Conservation (phyloP, 345 rosid species). For the Noccaea bulbosa region DNA sequence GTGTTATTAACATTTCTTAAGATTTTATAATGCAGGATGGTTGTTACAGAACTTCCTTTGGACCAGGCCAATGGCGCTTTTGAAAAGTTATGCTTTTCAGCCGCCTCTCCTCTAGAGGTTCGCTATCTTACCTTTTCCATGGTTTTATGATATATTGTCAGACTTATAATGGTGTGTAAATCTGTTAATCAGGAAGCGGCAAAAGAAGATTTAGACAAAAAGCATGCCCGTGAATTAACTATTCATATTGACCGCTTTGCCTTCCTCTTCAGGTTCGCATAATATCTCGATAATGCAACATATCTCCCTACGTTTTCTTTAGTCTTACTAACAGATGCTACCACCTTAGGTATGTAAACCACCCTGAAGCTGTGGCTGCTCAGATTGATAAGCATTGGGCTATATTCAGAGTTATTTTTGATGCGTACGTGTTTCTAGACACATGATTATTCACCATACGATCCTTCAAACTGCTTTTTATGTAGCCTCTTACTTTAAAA, state of each 20-base stretch:
- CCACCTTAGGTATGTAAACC: conserved; percentile 80
- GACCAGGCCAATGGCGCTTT: conserved; percentile 85
- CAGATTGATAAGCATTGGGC: conserved; percentile 93
- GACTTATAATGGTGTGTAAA: conserved; percentile 9
- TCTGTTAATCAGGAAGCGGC: conserved; percentile 64
- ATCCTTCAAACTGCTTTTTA: conserved; percentile 25
- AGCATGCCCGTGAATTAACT: conserved; percentile 86
- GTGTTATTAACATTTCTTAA: conserved; percentile 36
- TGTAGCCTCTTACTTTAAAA: conserved; percentile 34
- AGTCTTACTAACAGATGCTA: conserved; percentile 33
- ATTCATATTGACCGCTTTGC: conserved; percentile 97
- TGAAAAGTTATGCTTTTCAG: conserved; percentile 80
- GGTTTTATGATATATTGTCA: conserved; percentile 17
- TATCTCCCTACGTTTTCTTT: conserved; percentile 30
- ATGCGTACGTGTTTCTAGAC: conserved; percentile 61
- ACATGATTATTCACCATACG: conserved; percentile 14
- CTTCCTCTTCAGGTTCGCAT: conserved; percentile 83
- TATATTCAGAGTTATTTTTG: conserved; percentile 86
- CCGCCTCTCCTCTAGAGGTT: conserved; percentile 90
- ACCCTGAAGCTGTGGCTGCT: conserved; percentile 96
- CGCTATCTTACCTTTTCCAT: conserved; percentile 33
- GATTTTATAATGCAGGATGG: conserved; percentile 67
- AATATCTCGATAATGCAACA: conserved; percentile 8
- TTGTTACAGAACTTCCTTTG: conserved; percentile 90
- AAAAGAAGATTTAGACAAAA: conserved; percentile 79